phyloP scores from a whole-genome alignment of 352 stramenopile genomes.

The Phytopythium litorale region DNA sequence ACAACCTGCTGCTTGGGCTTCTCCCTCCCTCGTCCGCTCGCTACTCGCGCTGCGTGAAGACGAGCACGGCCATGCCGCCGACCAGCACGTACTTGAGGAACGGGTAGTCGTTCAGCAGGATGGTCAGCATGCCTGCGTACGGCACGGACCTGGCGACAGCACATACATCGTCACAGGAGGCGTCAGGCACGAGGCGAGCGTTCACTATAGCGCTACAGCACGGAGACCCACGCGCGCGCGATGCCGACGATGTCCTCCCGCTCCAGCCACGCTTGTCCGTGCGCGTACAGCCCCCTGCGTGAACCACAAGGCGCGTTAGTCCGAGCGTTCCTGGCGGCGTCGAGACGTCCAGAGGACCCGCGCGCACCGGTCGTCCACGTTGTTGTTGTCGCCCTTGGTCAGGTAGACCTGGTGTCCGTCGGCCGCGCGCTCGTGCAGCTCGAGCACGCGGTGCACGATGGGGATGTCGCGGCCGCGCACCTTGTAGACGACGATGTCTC shows the following conservation, averaged over 20 bases:
- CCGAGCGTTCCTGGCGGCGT: not conserved
- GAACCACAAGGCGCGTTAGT: not conserved
- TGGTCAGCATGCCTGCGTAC: conserved; percentile 99
- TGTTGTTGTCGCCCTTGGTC: conserved; percentile 99
- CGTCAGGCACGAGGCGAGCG: too few relatives aligned
- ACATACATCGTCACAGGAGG: not conserved
- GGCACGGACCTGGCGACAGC: conserved; percentile 79
- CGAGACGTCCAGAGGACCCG: not conserved
- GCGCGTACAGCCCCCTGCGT: conserved; percentile 92
- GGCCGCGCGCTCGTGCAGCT: conserved; percentile 91
- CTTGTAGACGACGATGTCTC: conserved; percentile 95
- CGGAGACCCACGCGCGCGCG: conserved; percentile 75
- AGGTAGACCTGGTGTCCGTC: conserved; percentile 93
- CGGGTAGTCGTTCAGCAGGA: conserved; percentile 99
- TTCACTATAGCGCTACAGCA: not conserved
- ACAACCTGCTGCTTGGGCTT: not conserved
- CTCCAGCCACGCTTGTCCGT: conserved; percentile 98
- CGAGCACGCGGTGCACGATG: conserved; percentile 98
- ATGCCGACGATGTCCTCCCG: conserved; percentile 97
- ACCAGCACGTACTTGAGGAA: conserved; percentile 92
- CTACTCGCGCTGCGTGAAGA: conserved; percentile 82
- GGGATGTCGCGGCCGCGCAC: conserved; percentile 98
- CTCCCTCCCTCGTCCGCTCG: too few relatives aligned
- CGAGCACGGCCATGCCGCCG: conserved; percentile 72
- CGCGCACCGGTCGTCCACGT: conserved; percentile 92